Evolutionary conservation across 139 green algal species (phyloP), one percentile per base, ranked within the genome.

Genomic region (Coelastrella sp.): DNA sequence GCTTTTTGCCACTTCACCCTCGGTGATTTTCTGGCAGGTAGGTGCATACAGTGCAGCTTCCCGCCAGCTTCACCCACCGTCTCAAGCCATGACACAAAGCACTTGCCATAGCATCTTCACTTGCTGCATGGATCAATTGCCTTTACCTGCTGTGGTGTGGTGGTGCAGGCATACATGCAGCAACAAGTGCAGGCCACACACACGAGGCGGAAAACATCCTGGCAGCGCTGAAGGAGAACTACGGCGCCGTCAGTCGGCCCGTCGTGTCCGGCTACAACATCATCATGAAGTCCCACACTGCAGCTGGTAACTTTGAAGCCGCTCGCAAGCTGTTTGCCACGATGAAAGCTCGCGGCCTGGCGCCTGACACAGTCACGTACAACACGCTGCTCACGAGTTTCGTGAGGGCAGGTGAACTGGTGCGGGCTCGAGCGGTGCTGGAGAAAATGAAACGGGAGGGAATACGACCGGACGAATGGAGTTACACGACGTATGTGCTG

Each of bases 331-430:
- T 93, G 12, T 89, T 97, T 25, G 84, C 88, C 19, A 76, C 82
- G 25, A 94, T 97, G 93, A 81, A 83, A 14, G 24, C 70, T 10
- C 75, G 56, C 0, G 90, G 89, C 0, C 65, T 94, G 27, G 20
- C 22, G 25, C 91, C 93, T 60, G 94, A 93, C 20, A 82, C 81
- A 22, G 92, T 95, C 7, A 96, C 94, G 0, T 97, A 96, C 75
- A 97, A 97, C 91, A 97, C 89, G 5, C 89, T 97, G 12, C 59
- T 97, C 27, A 76, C 89, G 1, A 94, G 92, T 3, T 94, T 95
- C 56, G 94, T 95, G 60, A 68, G 59, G 8, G 89, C 82, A n/a
- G 92, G 94, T 9, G 81, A 92, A 15, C 15, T 92, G 19, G 78
- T 87, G 57, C 84, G 75, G 12, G 92, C 89, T 35, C 82, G 85